Percentiles rank a stretch among this genome's conserved stretches.
phyloP scores from a whole-genome alignment of 768 basidiomycete species.

The Trametes cingulata region DNA sequence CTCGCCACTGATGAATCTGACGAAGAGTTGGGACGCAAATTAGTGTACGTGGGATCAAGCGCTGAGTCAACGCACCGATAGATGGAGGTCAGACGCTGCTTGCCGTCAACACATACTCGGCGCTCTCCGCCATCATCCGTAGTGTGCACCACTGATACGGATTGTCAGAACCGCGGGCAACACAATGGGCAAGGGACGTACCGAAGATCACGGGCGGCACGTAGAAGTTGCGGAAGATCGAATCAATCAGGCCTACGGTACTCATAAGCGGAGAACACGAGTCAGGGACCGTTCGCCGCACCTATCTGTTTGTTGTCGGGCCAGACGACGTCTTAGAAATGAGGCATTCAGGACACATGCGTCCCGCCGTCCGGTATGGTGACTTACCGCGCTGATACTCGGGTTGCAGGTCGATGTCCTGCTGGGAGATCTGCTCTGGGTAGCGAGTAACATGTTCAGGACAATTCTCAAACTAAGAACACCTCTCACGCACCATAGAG shows the following conservation, averaged over 20 bases:
- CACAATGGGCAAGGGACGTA: conserved; percentile 28
- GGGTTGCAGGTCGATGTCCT: conserved; percentile 69
- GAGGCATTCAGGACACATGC: background rate
- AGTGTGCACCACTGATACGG: conserved; percentile 45
- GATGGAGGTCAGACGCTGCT: conserved; percentile 78
- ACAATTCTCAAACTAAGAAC: background rate
- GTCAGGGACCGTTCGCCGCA: background rate
- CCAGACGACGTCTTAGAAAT: conserved; percentile 70
- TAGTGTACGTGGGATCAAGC: background rate
- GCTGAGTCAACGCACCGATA: conserved; percentile 46
- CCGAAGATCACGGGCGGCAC: conserved; percentile 51
- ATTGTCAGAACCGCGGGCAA: background rate
- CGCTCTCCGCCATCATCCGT: conserved; percentile 64
- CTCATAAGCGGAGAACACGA: background rate
- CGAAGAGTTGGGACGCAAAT: background rate
- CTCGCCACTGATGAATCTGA: conserved; percentile 68
- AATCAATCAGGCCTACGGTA: conserved; percentile 64
- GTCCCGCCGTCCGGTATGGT: background rate
- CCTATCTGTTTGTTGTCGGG: conserved; percentile 69
- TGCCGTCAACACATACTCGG: conserved; percentile 77
- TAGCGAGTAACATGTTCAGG: background rate
- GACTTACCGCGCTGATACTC: conserved; percentile 73
- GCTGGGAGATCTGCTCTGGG: conserved; percentile 62
- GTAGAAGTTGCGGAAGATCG: conserved; percentile 55
- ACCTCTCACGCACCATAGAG: conserved; percentile 32